A percentile compares a stretch with the other conserved stretches of the same genome.
Conservation (phyloP, 371 early-diverging fungal genomes). For the Rhizopus delemar region DNA sequence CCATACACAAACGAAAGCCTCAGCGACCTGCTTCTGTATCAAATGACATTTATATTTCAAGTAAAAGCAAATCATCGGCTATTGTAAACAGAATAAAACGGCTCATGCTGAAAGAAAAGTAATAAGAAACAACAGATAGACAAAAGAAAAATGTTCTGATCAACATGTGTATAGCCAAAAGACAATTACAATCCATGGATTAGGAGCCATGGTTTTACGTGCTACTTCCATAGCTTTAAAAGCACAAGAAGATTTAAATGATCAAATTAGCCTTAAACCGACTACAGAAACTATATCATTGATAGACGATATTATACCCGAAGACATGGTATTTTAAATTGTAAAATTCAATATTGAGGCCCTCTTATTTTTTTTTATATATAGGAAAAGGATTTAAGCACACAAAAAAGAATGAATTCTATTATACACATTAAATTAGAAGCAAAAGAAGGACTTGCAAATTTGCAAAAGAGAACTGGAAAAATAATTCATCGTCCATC, state of each 20-base stretch:
- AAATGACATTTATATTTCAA: conserved; percentile 63
- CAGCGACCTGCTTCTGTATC: conserved; percentile 51
- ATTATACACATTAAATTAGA: conserved; percentile 44
- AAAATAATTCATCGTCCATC: conserved; percentile 37
- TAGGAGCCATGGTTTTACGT: conserved; percentile 67
- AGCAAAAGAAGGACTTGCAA: conserved; percentile 33
- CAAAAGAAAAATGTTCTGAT: background rate
- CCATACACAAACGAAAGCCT: conserved; percentile 51
- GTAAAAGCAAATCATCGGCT: conserved; percentile 43
- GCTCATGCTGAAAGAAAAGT: conserved; percentile 51
- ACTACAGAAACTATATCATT: conserved; percentile 54
- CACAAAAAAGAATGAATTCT: conserved; percentile 41
- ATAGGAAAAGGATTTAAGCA: conserved; percentile 44
- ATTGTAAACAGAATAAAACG: conserved; percentile 45
- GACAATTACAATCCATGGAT: conserved; percentile 63
- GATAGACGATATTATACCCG: conserved; percentile 59
- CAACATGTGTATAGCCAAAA: conserved; percentile 28
- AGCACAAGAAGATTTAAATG: conserved; percentile 43
- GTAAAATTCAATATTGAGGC: background rate
- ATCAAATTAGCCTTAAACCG: conserved; percentile 49
- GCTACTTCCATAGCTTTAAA: conserved; percentile 59
- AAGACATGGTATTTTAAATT: conserved; percentile 38
- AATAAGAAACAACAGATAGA: background rate
- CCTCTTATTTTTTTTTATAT: background rate
- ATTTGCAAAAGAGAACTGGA: conserved; percentile 31